Evolutionary conservation across 1,284 basidiomycete genomes (phyloP).

Genomic region (Ustilago esculenta): DNA sequence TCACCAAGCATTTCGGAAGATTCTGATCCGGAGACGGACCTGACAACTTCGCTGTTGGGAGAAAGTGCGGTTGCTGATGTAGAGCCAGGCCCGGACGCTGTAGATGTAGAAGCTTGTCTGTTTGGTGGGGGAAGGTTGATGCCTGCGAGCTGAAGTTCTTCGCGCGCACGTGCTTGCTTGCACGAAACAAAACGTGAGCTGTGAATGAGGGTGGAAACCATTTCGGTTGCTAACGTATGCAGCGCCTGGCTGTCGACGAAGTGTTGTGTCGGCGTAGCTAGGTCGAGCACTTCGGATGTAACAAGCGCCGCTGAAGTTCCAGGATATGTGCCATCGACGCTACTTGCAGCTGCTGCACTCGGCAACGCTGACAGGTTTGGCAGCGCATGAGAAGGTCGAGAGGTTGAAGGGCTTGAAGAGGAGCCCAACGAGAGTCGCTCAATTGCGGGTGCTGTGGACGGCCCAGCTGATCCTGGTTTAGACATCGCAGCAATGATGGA

Average conservation of each 20-base stretch:
- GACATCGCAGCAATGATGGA: constrained; percentile 13
- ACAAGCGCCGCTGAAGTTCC: constrained; percentile 34
- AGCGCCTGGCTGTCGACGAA: constrained; percentile 79
- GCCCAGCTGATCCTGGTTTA: constrained; percentile 9
- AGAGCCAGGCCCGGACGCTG: constrained; percentile 1
- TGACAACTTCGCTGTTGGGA: constrained; percentile 18
- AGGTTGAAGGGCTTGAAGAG: constrained; percentile 12
- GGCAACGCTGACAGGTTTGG: constrained; percentile 17
- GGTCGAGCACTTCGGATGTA: constrained; percentile 55
- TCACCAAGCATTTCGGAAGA: constrained; percentile 54
- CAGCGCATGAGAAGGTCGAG: constrained; percentile 37
- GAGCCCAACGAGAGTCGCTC: constrained; percentile 41
- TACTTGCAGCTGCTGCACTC: constrained; percentile 4
- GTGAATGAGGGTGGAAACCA: constrained; percentile 67
- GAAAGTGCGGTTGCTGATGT: neutral
- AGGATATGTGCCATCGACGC: constrained; percentile 9
- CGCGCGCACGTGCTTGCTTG: constrained; percentile 71
- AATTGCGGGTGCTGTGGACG: constrained; percentile 16
- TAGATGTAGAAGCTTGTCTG: neutral
- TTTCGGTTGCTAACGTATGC: constrained; percentile 84
- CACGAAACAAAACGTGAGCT: constrained; percentile 62
- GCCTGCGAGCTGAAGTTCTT: constrained; percentile 50
- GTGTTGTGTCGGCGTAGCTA: constrained; percentile 67
- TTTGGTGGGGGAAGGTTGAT: constrained; percentile 13
- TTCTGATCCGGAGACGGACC: constrained; percentile 49